Conservation (phyloP, 208 protist genomes). For the Leishmania tarentolae region DNA sequence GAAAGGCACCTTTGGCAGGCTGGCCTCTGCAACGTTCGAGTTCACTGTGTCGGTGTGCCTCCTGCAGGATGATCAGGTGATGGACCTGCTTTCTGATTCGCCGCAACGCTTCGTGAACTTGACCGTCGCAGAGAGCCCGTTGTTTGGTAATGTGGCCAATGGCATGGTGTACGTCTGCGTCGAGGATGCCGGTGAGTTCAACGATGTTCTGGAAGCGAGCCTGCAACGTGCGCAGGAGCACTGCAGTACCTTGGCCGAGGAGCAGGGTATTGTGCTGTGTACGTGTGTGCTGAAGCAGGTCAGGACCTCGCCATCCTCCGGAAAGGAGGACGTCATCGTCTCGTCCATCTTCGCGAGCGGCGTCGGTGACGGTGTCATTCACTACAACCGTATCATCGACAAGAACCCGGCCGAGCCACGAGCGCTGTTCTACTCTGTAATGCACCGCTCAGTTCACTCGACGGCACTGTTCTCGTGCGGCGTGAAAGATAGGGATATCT, state of each 20-base stretch:
- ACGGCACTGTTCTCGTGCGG: slow-evolving; percentile 48
- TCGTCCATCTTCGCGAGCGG: slow-evolving; percentile 78
- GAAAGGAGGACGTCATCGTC: slow-evolving; percentile 62
- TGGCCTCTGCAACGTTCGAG: slow-evolving; percentile 30
- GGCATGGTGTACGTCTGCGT: slow-evolving; percentile 54
- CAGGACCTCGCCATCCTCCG: slow-evolving; percentile 23
- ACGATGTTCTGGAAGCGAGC: slow-evolving; percentile 50
- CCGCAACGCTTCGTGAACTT: slow-evolving; percentile 42
- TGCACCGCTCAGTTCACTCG: slow-evolving; percentile 67
- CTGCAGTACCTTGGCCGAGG: slow-evolving; percentile 22
- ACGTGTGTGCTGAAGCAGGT: slow-evolving; percentile 75
- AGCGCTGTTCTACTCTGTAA: slow-evolving; percentile 71
- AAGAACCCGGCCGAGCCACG: slow-evolving; percentile 84
- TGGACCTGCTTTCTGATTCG: slow-evolving; percentile 55
- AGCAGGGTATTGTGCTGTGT: slow-evolving; percentile 73
- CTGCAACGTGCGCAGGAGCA: slow-evolving; percentile 34
- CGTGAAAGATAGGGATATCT: slow-evolving; percentile 30
- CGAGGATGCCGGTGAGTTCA: slow-evolving; percentile 67
- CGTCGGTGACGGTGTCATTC: slow-evolving; percentile 66
- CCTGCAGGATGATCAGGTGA: slow-evolving; percentile 72
- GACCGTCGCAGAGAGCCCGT: slow-evolving; percentile 63
- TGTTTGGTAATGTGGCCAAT: slow-evolving; percentile 79
- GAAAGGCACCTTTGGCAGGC: slow-evolving; percentile 52
- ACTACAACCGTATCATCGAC: slow-evolving; percentile 82
- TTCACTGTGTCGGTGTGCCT: slow-evolving; percentile 67